These are phyloP conservation scores for Claviceps sp. DNA, from an alignment of 2,329 filamentous ascomycete genomes.

Conservation along the genomic window DNA sequence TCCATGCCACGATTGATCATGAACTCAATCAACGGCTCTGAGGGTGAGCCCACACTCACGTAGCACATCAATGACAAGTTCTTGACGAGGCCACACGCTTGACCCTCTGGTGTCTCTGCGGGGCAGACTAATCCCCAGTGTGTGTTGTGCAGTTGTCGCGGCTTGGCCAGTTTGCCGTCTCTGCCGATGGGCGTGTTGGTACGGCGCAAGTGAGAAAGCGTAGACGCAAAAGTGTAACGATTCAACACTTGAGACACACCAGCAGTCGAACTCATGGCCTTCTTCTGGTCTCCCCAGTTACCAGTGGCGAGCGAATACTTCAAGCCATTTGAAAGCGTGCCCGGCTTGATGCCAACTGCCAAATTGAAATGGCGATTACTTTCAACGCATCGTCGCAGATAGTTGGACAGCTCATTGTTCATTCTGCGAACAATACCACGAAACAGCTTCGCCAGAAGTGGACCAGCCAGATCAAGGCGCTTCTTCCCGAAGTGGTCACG, in stretches of 20 bases:
- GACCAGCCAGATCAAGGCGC: conserved; percentile 86
- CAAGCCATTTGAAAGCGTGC: conserved; percentile 81
- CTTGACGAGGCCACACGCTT: conserved; percentile 96
- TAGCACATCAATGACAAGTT: conserved; percentile 97
- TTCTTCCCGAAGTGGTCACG: conserved; percentile 99
- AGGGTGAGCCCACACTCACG: conserved; percentile 86
- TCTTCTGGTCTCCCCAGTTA: conserved; percentile 99
- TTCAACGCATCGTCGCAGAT: conserved; percentile 86
- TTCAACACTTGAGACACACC: conserved; percentile 98
- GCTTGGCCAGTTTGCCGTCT: conserved; percentile 97
- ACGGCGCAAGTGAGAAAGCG: conserved; percentile 86
- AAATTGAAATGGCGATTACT: conserved; percentile 80
- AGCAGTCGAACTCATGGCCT: conserved; percentile 84
- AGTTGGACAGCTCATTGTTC: conserved; percentile 79
- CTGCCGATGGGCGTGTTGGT: conserved; percentile 96
- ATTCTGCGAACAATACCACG: conserved; percentile 82
- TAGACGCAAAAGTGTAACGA: conserved; percentile 94
- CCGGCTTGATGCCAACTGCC: conserved; percentile 78
- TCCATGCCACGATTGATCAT: conserved; percentile 96
- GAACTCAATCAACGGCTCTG: conserved; percentile 82
- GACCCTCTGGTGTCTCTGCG: conserved; percentile 93
- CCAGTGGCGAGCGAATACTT: conserved; percentile 96
- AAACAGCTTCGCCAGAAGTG: conserved; percentile 91
- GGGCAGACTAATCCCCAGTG: conserved; percentile 98
- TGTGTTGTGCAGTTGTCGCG: conserved; percentile 93